These are phyloP conservation scores for Pseudoneurospora amorphoporcata DNA, from an alignment of 495 filamentous ascomycete genomes.

Conservation along the genomic window DNA sequence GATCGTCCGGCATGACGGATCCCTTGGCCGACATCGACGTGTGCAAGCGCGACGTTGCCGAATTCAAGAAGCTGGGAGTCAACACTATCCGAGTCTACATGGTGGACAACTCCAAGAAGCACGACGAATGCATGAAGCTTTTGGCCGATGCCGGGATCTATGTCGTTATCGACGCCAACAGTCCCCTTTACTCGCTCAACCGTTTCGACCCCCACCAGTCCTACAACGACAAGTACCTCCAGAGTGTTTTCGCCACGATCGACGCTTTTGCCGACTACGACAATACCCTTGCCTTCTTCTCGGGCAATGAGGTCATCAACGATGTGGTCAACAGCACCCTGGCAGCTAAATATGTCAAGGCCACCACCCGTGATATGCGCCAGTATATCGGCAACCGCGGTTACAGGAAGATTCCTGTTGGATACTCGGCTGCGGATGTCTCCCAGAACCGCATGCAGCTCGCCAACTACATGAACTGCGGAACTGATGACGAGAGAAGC, in stretches of 20 bases:
- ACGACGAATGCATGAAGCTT: slow-evolving; percentile 74
- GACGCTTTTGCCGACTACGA: slow-evolving; percentile 77
- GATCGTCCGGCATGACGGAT: slow-evolving; percentile 65
- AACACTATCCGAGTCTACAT: slow-evolving; percentile 93
- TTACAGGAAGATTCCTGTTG: slow-evolving; percentile 75
- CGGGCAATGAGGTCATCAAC: slow-evolving; percentile 95
- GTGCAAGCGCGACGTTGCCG: slow-evolving; percentile 74
- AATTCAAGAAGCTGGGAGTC: slow-evolving; percentile 77
- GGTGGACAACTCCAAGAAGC: slow-evolving; percentile 74
- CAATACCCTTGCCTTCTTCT: slow-evolving; percentile 93
- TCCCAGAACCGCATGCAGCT: slow-evolving; percentile 79
- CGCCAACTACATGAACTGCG: slow-evolving; percentile 92
- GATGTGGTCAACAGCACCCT: slow-evolving; percentile 56
- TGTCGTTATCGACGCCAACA: slow-evolving; percentile 69
- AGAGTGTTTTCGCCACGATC: slow-evolving; percentile 87
- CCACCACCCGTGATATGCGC: slow-evolving; percentile 83
- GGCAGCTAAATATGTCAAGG: slow-evolving; percentile 83
- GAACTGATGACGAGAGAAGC: slow-evolving; percentile 68
- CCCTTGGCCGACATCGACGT: slow-evolving; percentile 60
- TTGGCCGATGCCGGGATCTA: slow-evolving; percentile 85
- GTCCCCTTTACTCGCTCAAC: slow-evolving; percentile 63
- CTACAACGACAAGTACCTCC: slow-evolving; percentile 85
- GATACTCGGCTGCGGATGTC: slow-evolving; percentile 87
- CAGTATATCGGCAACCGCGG: slow-evolving; percentile 68
- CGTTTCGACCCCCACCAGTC: slow-evolving; percentile 60